Evolutionary conservation across 2,329 filamentous ascomycete genomes (phyloP), one percentile per base, ranked within the genome.

Genomic region (Cladophialophora psammophila): DNA sequence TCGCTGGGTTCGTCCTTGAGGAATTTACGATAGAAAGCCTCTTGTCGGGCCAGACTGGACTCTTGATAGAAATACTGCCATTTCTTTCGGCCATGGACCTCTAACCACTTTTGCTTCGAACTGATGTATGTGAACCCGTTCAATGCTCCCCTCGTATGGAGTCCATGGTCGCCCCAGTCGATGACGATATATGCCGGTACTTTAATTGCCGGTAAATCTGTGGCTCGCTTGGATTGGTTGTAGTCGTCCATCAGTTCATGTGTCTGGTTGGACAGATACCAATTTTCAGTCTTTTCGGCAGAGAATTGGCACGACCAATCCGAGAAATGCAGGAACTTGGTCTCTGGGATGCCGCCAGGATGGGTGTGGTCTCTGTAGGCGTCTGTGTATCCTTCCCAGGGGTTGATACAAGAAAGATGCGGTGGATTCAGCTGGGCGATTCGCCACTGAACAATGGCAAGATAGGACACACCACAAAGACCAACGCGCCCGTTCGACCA

Each of bases 341-440:
- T 84, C 0, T 85, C 86, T 1, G 88, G 74, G 55, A 90, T 89
- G 0, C 87, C 87, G 0, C 87, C 87, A 63, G 89, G 87, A 0
- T 86, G 81, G 68, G 84, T 87, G 0, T 86, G 78, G 66, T 89
- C 87, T 0, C 84, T 78, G 69, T 85, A 86, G 69, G 85, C 85
- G 67, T 86, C 84, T 0, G 80, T 81, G 83, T 86, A 85, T 2
- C 84, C 84, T 71, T 86, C 85, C 84, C 84, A 86, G 0, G 84
- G 84, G 52, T 86, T 79, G 4, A 86, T 83, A 13, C 80, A 81
- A 1, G 82, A 75, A 4, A 87, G 71, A 0, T 84, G 84, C 67
- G 84, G 84, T 0, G 84, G 84, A 53, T 81, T 77, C 4, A 82
- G 77, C 2, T 84, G 83, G 35, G 84, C 84, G 1, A 86, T 84